Evolutionary conservation across 257 asterid genomes (phyloP), one percentile per base, ranked within the genome.

Genomic region (Ilex asprella): DNA sequence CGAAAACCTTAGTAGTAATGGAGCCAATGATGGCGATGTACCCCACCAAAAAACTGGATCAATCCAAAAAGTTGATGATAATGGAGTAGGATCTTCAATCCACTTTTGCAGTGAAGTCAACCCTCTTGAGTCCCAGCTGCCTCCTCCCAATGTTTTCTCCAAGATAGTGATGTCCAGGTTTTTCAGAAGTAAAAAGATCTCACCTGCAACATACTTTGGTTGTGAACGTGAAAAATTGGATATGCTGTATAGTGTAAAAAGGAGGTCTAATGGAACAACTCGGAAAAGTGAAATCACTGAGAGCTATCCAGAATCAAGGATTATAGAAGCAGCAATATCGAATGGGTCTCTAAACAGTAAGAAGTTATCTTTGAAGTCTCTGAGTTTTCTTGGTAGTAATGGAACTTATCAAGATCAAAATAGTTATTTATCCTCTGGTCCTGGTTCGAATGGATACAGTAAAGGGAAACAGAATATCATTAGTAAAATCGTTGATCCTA

Each of bases 41-140:
- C 46, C 59, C 31, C 58, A 75, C 47, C 79, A 30, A 49, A 75
- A 76, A 55, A 63, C 63, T 29, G 58, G 67, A 59, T 61, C 56
- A 46, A 29, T 62, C 30, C 62, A 60, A 57, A 62, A 58, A 16
- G 30, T 21, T 15, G 30, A n/a, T 60, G 74, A 80, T 29, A 62
- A 68, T 66, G 71, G 58, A 52, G 74, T 16, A 53, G 81, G 70
- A 60, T 73, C 85, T 39, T 41, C 62, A 13, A 14, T 52, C 43
- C 71, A 70, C 39, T 71, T 69, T 58, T 52, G 67, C 59, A 44
- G 13, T 57, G 76, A 82, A 72, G 84, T 84, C 75, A 84, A 84
- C 47, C 95, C 97, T 59, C 71, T 93, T 67, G 75, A 84, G 70
- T 87, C 90, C 69, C 97, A 93, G 71, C 64, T 82, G 61, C 99